Evolutionary conservation across 2,329 filamentous ascomycete genomes (phyloP).

Genomic region (Neofusicoccum laricinum): DNA sequence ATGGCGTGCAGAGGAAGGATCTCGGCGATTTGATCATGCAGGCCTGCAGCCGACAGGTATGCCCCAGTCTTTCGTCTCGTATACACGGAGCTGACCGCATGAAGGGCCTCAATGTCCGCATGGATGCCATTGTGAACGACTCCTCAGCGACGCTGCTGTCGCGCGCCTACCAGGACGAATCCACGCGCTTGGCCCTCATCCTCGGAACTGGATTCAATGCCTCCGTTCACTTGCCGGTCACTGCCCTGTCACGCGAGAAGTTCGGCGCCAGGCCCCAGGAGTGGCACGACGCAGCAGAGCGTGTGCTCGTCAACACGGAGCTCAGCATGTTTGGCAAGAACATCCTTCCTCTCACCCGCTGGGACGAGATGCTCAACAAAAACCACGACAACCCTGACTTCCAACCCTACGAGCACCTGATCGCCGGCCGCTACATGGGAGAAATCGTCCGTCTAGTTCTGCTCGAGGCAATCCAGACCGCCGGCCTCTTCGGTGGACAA

Average conservation of each 20-base stretch:
- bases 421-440: constrained; percentile 62
- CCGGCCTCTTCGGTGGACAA: constrained; percentile 56
- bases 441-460: constrained; percentile 62
- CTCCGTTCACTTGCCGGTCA: constrained; percentile 59
- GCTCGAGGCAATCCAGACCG: constrained; percentile 56
- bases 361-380: constrained; percentile 60
- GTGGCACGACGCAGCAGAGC: constrained; percentile 56
- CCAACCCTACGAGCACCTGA: constrained; percentile 64
- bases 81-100: constrained; percentile 20
- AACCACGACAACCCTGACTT: constrained; percentile 59
- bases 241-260: constrained; percentile 53
- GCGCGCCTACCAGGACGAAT: constrained; percentile 59
- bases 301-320: constrained; percentile 65
- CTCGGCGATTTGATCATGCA: constrained; percentile 58
- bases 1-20: constrained; percentile 58
- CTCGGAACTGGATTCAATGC: constrained; percentile 65
- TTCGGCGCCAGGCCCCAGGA: constrained; percentile 54
- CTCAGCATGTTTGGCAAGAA: constrained; percentile 64
- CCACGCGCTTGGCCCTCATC: constrained; percentile 62
- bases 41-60: constrained; percentile 52
- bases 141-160: constrained; percentile 60
- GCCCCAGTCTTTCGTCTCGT: constrained; percentile 18
- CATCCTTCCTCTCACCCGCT: constrained; percentile 57
- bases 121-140: constrained; percentile 64
- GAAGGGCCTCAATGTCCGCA: constrained; percentile 53